Conservation (phyloP, 2,329 filamentous ascomycete genomes). For the Cercospora nicotianae region DNA sequence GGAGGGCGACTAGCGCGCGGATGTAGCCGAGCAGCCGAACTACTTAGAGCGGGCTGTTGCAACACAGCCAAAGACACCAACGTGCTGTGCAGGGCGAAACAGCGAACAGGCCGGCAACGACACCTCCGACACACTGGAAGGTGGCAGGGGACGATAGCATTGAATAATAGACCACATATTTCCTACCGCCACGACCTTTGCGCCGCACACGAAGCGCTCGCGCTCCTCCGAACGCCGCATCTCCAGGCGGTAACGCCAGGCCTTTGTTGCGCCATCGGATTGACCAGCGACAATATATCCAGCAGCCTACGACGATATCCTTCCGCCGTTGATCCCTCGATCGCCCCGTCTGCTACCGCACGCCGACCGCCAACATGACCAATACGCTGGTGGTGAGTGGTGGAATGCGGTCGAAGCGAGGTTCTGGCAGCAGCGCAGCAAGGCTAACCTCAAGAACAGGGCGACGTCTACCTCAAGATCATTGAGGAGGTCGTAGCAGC, state of each 20-base stretch:
- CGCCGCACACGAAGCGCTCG: constrained; percentile 10
- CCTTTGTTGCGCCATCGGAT: constrained; percentile 4
- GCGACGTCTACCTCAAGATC: constrained; percentile 84
- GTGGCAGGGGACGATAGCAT: constrained; percentile 5
- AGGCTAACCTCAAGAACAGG: constrained; percentile 47
- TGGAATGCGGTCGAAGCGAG: background rate
- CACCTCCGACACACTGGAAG: constrained; percentile 6
- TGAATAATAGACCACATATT: constrained; percentile 12
- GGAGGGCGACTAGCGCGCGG: constrained; percentile 1
- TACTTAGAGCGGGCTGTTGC: constrained; percentile 7
- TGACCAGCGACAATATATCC: background rate
- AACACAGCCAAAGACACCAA: constrained; percentile 11
- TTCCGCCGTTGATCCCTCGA: background rate
- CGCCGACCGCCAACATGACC: constrained; percentile 28
- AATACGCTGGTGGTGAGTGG: constrained; percentile 34
- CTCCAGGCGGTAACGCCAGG: constrained; percentile 7
- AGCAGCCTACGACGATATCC: background rate
- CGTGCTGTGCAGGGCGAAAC: background rate
- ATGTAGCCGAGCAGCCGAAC: background rate
- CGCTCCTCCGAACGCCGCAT: constrained; percentile 13
- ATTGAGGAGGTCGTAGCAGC: constrained; percentile 66
- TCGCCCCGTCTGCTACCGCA: background rate
- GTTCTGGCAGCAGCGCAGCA: background rate
- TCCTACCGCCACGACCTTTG: background rate
- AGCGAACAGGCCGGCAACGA: constrained; percentile 3